Evolutionary conservation across 306 rosid species (phyloP).

Genomic region (Crataegus laevigata): DNA sequence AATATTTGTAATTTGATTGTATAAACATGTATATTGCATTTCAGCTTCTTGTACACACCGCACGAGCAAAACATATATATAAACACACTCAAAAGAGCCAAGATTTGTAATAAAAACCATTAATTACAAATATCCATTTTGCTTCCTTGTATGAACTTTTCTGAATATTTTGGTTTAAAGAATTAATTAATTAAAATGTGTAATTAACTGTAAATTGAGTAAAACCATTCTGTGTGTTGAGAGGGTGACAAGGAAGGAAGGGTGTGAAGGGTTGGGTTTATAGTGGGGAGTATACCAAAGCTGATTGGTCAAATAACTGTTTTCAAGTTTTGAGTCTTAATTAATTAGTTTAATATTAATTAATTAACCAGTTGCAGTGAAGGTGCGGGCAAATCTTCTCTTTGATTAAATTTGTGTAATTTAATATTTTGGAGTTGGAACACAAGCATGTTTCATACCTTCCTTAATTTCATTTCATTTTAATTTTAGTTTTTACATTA

Average conservation of each 20-base stretch:
- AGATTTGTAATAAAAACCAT: neutral
- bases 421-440: neutral
- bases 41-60: too few species aligned
- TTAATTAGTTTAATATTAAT: neutral
- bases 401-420: neutral
- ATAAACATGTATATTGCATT: too few species aligned
- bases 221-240: neutral
- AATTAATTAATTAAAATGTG: neutral
- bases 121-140: neutral
- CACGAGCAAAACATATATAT: too few species aligned
- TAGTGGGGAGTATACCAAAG: neutral
- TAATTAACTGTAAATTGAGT: neutral
- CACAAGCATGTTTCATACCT: slow-evolving; percentile 4
- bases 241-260: neutral
- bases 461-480: neutral
- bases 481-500: neutral
- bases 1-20: too few species aligned
- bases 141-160: neutral
- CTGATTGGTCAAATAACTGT: neutral
- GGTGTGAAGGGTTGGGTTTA: neutral
- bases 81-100: neutral
- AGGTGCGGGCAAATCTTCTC: slow-evolving; percentile 17
- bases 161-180: neutral
- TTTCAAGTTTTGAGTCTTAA: neutral
- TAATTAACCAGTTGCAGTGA: neutral